Evolutionary conservation across 495 filamentous ascomycete species (phyloP), one percentile per base, ranked within the genome.

Genomic region (Xeromyces bisporus): DNA sequence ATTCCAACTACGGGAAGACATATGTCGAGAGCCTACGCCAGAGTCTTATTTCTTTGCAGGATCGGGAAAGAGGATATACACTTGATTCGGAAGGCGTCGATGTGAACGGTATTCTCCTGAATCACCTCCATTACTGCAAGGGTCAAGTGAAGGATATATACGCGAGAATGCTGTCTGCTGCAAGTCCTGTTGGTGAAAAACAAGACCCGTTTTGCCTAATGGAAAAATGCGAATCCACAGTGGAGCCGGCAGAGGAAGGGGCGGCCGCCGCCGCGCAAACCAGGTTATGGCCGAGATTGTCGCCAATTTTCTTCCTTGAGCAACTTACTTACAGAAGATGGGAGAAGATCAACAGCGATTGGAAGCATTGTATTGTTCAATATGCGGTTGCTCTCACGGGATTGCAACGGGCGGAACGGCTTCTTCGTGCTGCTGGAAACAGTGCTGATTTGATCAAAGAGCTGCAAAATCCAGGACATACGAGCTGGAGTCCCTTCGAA

Each of bases 401-500:
- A 4, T 11, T 67, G 1, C 60, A 65, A 26, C 48, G 54, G 6
- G 55, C 62, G 17, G 33, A 53, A 28, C 40, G 66, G 28, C 40
- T 64, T 1, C 33, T 24, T 6, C 23, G 16, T 3, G 18, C 38
- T 0, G 10, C 29, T 8, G 7, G 17, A 1, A 17, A 29, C 3
- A 34, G 3, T 3, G 32, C 51, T 0, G 68, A 70, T n/a, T 43
- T 78, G 0, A n/a, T n/a, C n/a, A n/a, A n/a, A n/a, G 75, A 79
- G 38, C 26, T 70, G 0, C 18, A 15, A 1, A 76, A 77, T 40
- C 18, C 29, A 4, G 70, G 69, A 1, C 62, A 71, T 41, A 40
- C 45, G 10, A 63, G 65, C 25, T 74, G 70, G 65, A 36, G 62
- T 21, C 66, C 67, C 0, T n/a, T 41, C 5, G 31, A 57, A 0